Base-by-base conservation (phyloP, 768 basidiomycete species). In the Lentinula guzmanii region DNA sequence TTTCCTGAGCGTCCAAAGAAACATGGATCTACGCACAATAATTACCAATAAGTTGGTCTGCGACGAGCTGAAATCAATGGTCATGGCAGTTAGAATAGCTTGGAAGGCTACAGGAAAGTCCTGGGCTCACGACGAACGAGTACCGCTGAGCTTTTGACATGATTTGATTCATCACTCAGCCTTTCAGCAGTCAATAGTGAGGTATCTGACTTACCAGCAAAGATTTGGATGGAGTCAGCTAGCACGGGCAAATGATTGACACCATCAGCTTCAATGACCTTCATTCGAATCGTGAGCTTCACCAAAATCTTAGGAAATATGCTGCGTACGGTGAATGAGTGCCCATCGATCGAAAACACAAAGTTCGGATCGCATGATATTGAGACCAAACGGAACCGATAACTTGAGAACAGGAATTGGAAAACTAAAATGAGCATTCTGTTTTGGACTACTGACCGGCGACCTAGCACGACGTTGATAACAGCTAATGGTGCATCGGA, bases 21-120 rank as follows among this genome's bases (percentile, higher is more conserved):
- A n/a, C 45, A 51, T 39, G 24, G 3, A 18, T 18, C 13, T 5
- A 28, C 50, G 53, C 57, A 72, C 79, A 81, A 65, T 81, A 82
- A 64, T 82, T 82, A 42, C 65, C 71, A 10, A 79, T 70, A 7
- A 71, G 65, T 61, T 79, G 72, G 64, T 75, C 72, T 7, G 81
- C 79, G 1, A 72, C 70, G 15, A 82, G 65, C 63, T 64, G 52
- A n/a, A 37, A 52, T 31, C 39, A 11, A 21, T 7, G 53, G 9
- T 33, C 31, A 24, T 24, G 24, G 24, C 24, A 24, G 1, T 24
- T 24, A 24, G 24, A 24, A 24, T 2, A 24, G 1, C 24, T 24
- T 24, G 24, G 24, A 24, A 24, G 24, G 24, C 24, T 24, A 24
- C 24, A 24, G 24, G 24, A 24, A 24, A 41, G 13, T 42, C 39